These are phyloP conservation scores for Aspergillus proliferans DNA, from an alignment of 2,329 filamentous ascomycete genomes.

Conservation along the genomic window DNA sequence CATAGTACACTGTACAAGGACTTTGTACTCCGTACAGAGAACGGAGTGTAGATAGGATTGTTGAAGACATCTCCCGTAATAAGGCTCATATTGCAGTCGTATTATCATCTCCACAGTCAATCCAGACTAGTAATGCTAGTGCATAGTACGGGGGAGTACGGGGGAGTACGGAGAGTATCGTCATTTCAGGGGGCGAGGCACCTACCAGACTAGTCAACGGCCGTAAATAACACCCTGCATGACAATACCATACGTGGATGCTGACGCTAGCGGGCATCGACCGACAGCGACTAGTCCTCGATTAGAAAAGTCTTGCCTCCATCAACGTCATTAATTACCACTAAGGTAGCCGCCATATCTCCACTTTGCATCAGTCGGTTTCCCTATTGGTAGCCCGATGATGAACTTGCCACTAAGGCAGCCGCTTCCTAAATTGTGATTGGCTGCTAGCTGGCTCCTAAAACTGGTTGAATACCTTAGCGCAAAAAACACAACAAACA, in stretches of 20 bases:
- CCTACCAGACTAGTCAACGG: neutral
- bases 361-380: neutral
- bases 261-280: conserved; percentile 5
- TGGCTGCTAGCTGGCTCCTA: conserved; percentile 8
- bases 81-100: too few species aligned
- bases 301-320: neutral
- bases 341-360: conserved; percentile 4
- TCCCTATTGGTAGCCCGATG: conserved; percentile 9
- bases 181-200: neutral
- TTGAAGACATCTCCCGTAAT: too few species aligned
- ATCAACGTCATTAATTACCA: conserved; percentile 1
- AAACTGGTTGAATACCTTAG: conserved; percentile 17
- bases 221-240: neutral
- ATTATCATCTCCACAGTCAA: too few species aligned
- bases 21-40: too few species aligned
- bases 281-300: conserved; percentile 3
- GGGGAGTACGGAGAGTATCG: neutral
- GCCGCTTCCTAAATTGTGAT: conserved; percentile 12
- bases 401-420: conserved; percentile 15
- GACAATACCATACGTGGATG: neutral
- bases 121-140: neutral
- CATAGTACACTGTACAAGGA: too few species aligned
- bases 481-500: conserved; percentile 4
- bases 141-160: too few species aligned
- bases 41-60: too few species aligned